Percentiles rank a stretch among this genome's conserved stretches.
phyloP scores from a whole-genome alignment of 2,329 filamentous ascomycete genomes.

The Tolypocladium inflatum region DNA sequence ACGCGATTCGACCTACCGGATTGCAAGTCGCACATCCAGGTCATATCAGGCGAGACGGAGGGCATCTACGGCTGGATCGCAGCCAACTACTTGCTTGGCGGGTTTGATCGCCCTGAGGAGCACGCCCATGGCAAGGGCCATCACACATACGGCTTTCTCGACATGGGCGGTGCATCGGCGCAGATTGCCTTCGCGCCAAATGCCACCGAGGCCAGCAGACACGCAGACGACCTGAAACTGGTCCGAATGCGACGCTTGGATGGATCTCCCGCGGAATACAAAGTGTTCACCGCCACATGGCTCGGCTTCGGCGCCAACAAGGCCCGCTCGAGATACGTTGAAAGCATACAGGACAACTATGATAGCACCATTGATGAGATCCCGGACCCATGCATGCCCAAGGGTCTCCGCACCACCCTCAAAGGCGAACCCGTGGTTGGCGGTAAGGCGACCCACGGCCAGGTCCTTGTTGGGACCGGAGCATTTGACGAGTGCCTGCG shows the following conservation, averaged over 20 bases:
- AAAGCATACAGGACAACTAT: slow-evolving; percentile 60
- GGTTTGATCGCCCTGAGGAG: slow-evolving; percentile 68
- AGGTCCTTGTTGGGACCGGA: slow-evolving; percentile 70
- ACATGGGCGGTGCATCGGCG: slow-evolving; percentile 96
- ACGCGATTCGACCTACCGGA: slow-evolving; percentile 83
- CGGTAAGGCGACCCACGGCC: slow-evolving; percentile 23
- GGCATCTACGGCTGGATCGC: slow-evolving; percentile 96
- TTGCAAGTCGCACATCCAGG: slow-evolving; percentile 80
- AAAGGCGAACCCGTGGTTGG: slow-evolving; percentile 49
- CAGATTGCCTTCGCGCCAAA: slow-evolving; percentile 98
- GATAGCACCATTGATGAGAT: slow-evolving; percentile 53
- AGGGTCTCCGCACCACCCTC: slow-evolving; percentile 63
- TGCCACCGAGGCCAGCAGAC: slow-evolving; percentile 77
- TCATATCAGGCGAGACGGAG: slow-evolving; percentile 92
- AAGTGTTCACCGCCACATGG: slow-evolving; percentile 94
- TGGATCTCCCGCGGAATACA: slow-evolving; percentile 69
- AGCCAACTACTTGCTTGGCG: slow-evolving; percentile 87
- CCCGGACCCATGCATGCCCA: slow-evolving; percentile 84
- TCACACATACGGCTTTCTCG: slow-evolving; percentile 92
- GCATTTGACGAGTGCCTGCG: slow-evolving; percentile 77
- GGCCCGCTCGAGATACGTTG: slow-evolving; percentile 76
- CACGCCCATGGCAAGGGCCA: slow-evolving; percentile 80
- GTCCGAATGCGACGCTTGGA: slow-evolving; percentile 77
- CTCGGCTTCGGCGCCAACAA: slow-evolving; percentile 95
- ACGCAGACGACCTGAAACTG: slow-evolving; percentile 80